These are phyloP conservation scores for Verticillium longisporum DNA, from an alignment of 2,329 filamentous ascomycete species.

Conservation along the genomic window DNA sequence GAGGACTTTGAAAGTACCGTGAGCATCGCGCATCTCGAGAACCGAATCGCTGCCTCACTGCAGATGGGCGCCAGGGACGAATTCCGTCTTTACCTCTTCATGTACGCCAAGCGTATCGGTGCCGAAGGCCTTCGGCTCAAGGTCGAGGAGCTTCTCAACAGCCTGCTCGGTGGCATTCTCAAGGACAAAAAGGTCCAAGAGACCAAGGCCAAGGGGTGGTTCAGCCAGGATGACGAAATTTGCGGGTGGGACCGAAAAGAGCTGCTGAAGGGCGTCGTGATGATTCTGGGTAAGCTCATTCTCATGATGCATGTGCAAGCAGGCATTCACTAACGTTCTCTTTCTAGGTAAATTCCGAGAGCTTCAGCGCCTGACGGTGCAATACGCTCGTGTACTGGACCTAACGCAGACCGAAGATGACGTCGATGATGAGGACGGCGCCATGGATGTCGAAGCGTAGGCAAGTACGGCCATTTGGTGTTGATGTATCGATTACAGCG, in stretches of 20 bases:
- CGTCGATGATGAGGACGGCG: conserved; percentile 27
- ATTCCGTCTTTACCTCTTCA: conserved; percentile 89
- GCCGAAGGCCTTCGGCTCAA: conserved; percentile 82
- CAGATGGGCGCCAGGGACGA: conserved; percentile 83
- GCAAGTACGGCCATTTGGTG: not conserved
- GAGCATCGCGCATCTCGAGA: conserved; percentile 91
- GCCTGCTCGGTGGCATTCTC: conserved; percentile 66
- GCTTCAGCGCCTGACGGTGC: conserved; percentile 84
- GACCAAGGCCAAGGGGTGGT: conserved; percentile 53
- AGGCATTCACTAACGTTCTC: not conserved
- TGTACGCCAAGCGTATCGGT: conserved; percentile 95
- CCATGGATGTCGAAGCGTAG: conserved; percentile 33
- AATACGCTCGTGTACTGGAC: conserved; percentile 80
- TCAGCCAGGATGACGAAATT: conserved; percentile 60
- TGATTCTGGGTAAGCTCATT: conserved; percentile 71
- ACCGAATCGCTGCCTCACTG: conserved; percentile 82
- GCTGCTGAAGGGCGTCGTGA: conserved; percentile 80
- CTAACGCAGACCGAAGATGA: conserved; percentile 43
- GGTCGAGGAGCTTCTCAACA: conserved; percentile 85
- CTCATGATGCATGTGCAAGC: not conserved
- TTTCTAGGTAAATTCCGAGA: conserved; percentile 83
- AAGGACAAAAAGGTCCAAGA: conserved; percentile 45
- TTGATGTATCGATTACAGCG: not conserved
- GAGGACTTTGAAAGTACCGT: conserved; percentile 87
- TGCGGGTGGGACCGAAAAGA: conserved; percentile 90